Percentiles rank a stretch among this genome's conserved stretches.
These are phyloP conservation scores for Starmerella sirachaensis DNA, from an alignment of 805 yeast species.

Conservation along the genomic window DNA sequence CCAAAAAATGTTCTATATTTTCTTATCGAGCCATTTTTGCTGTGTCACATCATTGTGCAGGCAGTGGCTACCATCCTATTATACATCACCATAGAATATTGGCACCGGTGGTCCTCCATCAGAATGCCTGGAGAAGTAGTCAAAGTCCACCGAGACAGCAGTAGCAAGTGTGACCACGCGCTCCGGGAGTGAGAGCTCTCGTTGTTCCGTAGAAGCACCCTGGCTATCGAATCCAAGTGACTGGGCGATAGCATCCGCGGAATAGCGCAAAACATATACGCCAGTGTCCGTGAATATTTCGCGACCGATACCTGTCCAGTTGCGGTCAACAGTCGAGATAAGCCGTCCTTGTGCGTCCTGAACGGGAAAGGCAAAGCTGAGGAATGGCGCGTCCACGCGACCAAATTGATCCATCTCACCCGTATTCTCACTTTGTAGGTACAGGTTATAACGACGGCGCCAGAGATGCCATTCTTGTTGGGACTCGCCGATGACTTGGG, in stretches of 20 bases:
- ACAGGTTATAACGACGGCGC: slow-evolving; percentile 80
- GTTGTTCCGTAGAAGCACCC: slow-evolving; percentile 63
- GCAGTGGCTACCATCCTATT: neutral
- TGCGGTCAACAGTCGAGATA: slow-evolving; percentile 71
- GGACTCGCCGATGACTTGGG: slow-evolving; percentile 61
- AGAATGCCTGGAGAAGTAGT: slow-evolving; percentile 90
- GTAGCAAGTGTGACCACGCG: slow-evolving; percentile 77
- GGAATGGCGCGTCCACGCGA: slow-evolving; percentile 70
- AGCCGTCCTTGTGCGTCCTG: slow-evolving; percentile 44
- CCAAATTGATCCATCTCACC: slow-evolving; percentile 66
- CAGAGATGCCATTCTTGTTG: slow-evolving; percentile 91
- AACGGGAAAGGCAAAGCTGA: slow-evolving; percentile 79
- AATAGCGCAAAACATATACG: slow-evolving; percentile 57
- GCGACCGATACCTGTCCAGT: slow-evolving; percentile 90
- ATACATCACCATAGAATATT: slow-evolving; percentile 7
- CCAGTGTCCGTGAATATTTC: slow-evolving; percentile 94
- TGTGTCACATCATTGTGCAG: neutral
- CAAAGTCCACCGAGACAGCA: slow-evolving; percentile 88
- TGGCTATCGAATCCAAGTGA: slow-evolving; percentile 56
- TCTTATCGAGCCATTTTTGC: neutral
- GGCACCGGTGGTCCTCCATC: slow-evolving; percentile 25
- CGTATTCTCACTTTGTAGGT: slow-evolving; percentile 31
- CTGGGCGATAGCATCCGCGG: slow-evolving; percentile 56
- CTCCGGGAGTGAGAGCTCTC: slow-evolving; percentile 53
- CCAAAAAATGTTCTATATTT: neutral